These are phyloP conservation scores for Microsporum canis DNA, from an alignment of 2,329 filamentous ascomycete genomes.

Conservation along the genomic window DNA sequence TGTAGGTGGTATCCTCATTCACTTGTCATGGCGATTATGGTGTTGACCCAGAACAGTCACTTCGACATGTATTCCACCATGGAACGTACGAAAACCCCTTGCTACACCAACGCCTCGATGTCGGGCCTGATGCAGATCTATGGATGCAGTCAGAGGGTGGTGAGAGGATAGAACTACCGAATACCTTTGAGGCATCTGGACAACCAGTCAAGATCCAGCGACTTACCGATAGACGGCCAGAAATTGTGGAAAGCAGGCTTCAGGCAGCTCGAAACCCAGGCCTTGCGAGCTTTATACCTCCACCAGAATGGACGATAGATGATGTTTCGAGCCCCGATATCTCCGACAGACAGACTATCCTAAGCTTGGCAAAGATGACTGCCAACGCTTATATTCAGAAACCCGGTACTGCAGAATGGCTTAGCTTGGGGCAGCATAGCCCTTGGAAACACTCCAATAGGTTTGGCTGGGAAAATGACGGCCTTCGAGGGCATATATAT, in stretches of 20 bases:
- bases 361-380: slow-evolving; percentile 79
- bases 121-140: slow-evolving; percentile 51
- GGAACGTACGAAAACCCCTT: slow-evolving; percentile 67
- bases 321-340: slow-evolving; percentile 68
- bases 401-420: slow-evolving; percentile 65
- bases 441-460: slow-evolving; percentile 76
- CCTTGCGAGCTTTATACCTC: slow-evolving; percentile 54
- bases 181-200: slow-evolving; percentile 52
- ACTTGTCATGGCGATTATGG: background rate
- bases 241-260: slow-evolving; percentile 67
- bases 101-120: slow-evolving; percentile 65
- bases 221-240: slow-evolving; percentile 63
- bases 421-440: slow-evolving; percentile 53
- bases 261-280: slow-evolving; percentile 59
- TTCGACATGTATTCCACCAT: slow-evolving; percentile 89
- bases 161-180: slow-evolving; percentile 31
- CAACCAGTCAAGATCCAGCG: slow-evolving; percentile 61
- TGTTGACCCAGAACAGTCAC: slow-evolving; percentile 23
- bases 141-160: slow-evolving; percentile 31
- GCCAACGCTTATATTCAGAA: slow-evolving; percentile 76
- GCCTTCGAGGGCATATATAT: slow-evolving; percentile 84
- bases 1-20: slow-evolving; percentile 18
- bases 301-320: slow-evolving; percentile 73
- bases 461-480: slow-evolving; percentile 88
- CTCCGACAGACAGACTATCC: slow-evolving; percentile 70